Conservation (phyloP, 352 stramenopile species). For the Globisporangium nagaii region DNA sequence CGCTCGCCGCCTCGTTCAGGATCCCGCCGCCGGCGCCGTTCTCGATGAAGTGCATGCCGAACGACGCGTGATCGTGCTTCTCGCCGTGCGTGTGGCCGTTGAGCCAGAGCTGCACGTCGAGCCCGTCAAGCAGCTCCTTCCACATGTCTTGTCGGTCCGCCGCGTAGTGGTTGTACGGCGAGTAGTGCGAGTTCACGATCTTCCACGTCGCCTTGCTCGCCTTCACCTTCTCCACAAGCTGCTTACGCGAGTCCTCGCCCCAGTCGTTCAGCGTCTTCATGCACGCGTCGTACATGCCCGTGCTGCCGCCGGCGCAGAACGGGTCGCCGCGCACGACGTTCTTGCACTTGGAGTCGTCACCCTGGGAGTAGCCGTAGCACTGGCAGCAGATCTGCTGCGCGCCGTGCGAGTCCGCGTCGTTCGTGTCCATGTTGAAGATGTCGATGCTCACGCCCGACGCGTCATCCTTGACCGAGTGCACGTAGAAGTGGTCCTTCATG, state of each 20-base stretch:
- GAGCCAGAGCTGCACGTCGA: slow-evolving; percentile 58
- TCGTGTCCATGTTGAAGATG: slow-evolving; percentile 86
- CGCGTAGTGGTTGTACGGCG: slow-evolving; percentile 66
- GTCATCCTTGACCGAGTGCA: slow-evolving; percentile 57
- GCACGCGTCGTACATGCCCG: slow-evolving; percentile 51
- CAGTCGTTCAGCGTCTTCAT: slow-evolving; percentile 57
- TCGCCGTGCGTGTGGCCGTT: slow-evolving; percentile 75
- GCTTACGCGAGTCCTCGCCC: slow-evolving; percentile 63
- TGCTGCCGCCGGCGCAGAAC: slow-evolving; percentile 50
- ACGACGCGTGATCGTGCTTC: slow-evolving; percentile 61
- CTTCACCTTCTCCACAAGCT: slow-evolving; percentile 41
- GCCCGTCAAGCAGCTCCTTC: slow-evolving; percentile 42
- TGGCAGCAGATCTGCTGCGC: slow-evolving; percentile 76
- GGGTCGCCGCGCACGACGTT: slow-evolving; percentile 42
- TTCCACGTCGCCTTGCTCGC: slow-evolving; percentile 76
- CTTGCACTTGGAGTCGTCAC: slow-evolving; percentile 43
- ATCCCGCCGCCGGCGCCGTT: slow-evolving; percentile 80
- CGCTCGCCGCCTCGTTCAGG: slow-evolving; percentile 69
- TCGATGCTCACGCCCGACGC: slow-evolving; percentile 64
- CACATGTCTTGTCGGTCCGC: slow-evolving; percentile 51
- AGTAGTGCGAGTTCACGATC: slow-evolving; percentile 85
- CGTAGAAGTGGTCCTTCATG: slow-evolving; percentile 80
- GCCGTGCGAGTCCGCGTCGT: slow-evolving; percentile 57
- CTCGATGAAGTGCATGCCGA: slow-evolving; percentile 67
- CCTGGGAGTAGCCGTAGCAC: slow-evolving; percentile 69